Conservation (phyloP, 148 eudicot genomes). For the Rhododendron kiyosumense region DNA sequence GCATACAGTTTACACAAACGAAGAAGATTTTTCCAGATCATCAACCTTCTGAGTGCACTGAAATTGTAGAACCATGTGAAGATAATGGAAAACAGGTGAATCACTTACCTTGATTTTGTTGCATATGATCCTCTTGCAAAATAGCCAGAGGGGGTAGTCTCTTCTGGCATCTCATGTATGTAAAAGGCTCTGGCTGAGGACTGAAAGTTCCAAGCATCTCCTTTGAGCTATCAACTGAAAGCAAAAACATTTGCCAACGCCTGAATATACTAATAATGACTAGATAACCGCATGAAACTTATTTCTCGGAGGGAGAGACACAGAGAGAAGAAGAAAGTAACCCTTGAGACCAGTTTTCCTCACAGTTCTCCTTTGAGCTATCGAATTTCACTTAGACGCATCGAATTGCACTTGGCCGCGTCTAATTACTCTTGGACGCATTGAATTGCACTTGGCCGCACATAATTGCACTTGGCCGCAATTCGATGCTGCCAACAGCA, state of each 20-base stretch:
- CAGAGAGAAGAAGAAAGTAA: slow-evolving; percentile 10
- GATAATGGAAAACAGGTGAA: neutral
- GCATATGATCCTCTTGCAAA: slow-evolving; percentile 72
- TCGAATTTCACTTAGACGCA: no score
- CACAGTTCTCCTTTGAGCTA: slow-evolving; percentile 20
- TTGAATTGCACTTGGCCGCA: no score
- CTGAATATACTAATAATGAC: neutral
- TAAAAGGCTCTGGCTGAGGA: slow-evolving; percentile 65
- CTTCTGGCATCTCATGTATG: slow-evolving; percentile 69
- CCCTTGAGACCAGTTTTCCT: slow-evolving; percentile 90
- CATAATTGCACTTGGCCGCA: no score
- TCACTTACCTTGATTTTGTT: slow-evolving; percentile 50
- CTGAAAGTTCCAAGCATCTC: slow-evolving; percentile 79
- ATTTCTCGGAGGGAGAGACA: neutral
- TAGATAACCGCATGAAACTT: neutral
- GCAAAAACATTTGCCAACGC: neutral
- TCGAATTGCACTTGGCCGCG: no score
- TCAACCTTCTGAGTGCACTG: neutral
- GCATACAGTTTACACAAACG: neutral
- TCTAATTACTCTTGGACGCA: no score
- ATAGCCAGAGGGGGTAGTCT: slow-evolving; percentile 59
- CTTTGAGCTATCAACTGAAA: slow-evolving; percentile 62
- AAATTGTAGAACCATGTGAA: neutral
- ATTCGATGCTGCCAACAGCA: no score
- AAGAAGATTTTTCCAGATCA: neutral